Percentiles rank a stretch among this genome's conserved stretches.
These are phyloP conservation scores for Ogataea trehaloabstinens DNA, from an alignment of 805 yeast species.

Conservation along the genomic window DNA sequence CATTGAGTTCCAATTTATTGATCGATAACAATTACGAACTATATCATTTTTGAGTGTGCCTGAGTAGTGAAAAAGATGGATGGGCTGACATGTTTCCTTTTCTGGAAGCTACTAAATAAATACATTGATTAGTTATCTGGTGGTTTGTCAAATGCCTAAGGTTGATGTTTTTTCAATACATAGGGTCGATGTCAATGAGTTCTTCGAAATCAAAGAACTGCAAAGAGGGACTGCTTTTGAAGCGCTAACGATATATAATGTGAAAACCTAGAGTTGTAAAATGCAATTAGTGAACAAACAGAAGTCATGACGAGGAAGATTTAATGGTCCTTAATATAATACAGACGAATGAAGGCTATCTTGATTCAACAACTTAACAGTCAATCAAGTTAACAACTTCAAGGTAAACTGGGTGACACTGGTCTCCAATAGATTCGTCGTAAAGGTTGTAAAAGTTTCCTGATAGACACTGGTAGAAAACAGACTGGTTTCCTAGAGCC, in stretches of 20 bases:
- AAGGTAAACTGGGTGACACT: slow-evolving; percentile 46
- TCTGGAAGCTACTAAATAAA: no score
- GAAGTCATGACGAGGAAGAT: slow-evolving; percentile 17
- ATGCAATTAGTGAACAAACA: slow-evolving; percentile 9
- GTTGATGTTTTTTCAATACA: not conserved
- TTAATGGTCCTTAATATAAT: slow-evolving; percentile 6
- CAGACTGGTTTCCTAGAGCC: slow-evolving; percentile 48
- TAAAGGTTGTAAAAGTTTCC: slow-evolving; percentile 59
- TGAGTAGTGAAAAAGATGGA: no score
- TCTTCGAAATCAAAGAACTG: slow-evolving; percentile 15
- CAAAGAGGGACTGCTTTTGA: not conserved
- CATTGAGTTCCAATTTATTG: no score
- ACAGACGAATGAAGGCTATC: slow-evolving; percentile 5
- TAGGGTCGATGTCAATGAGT: not conserved
- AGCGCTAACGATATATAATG: not conserved
- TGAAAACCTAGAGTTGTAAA: slow-evolving; percentile 11
- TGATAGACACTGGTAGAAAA: slow-evolving; percentile 55
- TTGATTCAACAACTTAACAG: slow-evolving; percentile 20
- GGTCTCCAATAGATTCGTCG: slow-evolving; percentile 45
- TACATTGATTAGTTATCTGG: no score
- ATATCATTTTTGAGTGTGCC: no score
- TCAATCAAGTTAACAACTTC: slow-evolving; percentile 43
- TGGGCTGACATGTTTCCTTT: no score
- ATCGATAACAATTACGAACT: no score
- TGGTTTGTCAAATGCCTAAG: no score